Base-by-base conservation (phyloP, 108 stramenopile species). In the Pinguiococcus pyrenoidosus region DNA sequence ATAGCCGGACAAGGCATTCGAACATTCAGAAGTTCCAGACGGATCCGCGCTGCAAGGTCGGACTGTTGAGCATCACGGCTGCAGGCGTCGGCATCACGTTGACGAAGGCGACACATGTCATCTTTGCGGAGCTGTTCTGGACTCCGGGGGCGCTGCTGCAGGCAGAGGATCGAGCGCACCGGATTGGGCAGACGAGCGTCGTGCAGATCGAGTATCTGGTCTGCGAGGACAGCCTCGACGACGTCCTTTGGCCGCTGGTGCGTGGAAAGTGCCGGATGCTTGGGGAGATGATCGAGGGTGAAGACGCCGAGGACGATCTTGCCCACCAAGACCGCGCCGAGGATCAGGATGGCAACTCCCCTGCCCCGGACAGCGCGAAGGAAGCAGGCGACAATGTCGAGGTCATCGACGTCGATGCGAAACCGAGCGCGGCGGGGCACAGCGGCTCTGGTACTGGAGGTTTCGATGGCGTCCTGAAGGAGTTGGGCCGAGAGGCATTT, bases 121-220 rank as follows among this genome's bases (percentile, higher is more conserved):
- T 87, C 71, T 98, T 98, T 52, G 80, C 89, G 10, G 96, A 98
- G 64, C 69, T 98, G 18, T 89, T 87, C 60, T 98, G 96, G 96
- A 94, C 96, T 22, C 92, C 96, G 0, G 96, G 82, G 1, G 56
- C 88, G 20, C 81, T 98, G 79, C 80, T 92, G 43, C 96, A 98
- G 65, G 92, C 92, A 2, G 95, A 91, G 66, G 89, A 91, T 76
- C 75, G 89, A 8, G 79, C 75, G 39, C 96, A 98, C 60, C 89
- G 96, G 14, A 92, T 98, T 49, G 96, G 96, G 3, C 96, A 98
- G 60, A 77, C 81, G 36, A 63, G 76, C 6, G 51, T 57, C 12
- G 89, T 91, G n/a, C 66, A 71, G 7, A 79, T 86, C 47, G 49
- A 81, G 5, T 95, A 91, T 64, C 73, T 91, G 43, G 70, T 88